Evolutionary conservation across 2,329 filamentous ascomycete genomes (phyloP).

Genomic region (Colletotrichum sp.): DNA sequence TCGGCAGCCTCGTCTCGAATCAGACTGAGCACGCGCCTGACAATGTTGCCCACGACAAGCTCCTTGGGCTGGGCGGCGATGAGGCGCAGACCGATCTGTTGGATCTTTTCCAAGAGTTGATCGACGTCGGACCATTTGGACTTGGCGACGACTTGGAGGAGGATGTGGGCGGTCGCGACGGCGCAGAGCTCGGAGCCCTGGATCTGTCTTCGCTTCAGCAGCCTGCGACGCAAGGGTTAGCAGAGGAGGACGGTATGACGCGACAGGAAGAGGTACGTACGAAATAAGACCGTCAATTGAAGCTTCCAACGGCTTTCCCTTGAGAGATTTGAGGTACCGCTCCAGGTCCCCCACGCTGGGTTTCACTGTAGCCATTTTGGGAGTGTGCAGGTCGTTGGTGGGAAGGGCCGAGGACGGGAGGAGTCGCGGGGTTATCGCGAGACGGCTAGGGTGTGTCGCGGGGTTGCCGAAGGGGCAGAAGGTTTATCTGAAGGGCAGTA

Average conservation of each 20-base stretch:
- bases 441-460: neutral
- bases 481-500: neutral
- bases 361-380: constrained; percentile 61
- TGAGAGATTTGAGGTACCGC: constrained; percentile 80
- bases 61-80: constrained; percentile 87
- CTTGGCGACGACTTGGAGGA: constrained; percentile 84
- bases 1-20: constrained; percentile 92
- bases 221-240: constrained; percentile 49
- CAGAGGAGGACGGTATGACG: neutral
- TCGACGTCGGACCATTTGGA: constrained; percentile 80
- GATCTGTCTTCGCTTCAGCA: constrained; percentile 91
- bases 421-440: constrained; percentile 1
- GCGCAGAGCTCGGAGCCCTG: constrained; percentile 87
- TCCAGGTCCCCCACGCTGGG: constrained; percentile 74
- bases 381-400: neutral
- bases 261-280: constrained; percentile 56
- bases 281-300: constrained; percentile 85
- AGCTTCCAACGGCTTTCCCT: constrained; percentile 75
- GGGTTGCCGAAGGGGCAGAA: neutral
- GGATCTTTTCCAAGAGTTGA: constrained; percentile 80
- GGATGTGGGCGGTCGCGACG: constrained; percentile 86
- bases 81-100: constrained; percentile 77
- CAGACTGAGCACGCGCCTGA: constrained; percentile 85
- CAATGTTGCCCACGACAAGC: constrained; percentile 92
- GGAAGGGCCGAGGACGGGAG: neutral